Evolutionary conservation across 495 filamentous ascomycete species (phyloP), one percentile per base, ranked within the genome.

Genomic region (Cenococcum geophilum): DNA sequence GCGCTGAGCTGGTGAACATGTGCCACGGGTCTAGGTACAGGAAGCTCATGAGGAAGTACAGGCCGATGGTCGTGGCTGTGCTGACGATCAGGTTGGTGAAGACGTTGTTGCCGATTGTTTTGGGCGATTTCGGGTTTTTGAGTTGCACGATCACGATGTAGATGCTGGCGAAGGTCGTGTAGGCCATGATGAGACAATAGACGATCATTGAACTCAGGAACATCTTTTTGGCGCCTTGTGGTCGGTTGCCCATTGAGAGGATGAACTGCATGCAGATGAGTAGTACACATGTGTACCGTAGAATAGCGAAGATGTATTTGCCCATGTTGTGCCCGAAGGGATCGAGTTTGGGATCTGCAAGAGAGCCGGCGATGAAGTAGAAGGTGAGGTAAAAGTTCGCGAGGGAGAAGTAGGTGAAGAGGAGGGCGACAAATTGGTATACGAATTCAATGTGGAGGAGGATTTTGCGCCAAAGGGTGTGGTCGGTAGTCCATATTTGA

Each of bases 321-420:
- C 90, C 91, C 70, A 92, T 86, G 60, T 86, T 80, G 70, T 92
- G 83, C 22, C 90, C 90, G 65, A 97, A 97, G 1, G 95, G 95
- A 75, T 97, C 92, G 62, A 96, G 77, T 36, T 76, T 77, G 0
- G 82, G 73, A 66, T 97, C 89, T 5, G 87, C 83, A 14, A 99
- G 82, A n/a, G 91, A 95, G 42, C 95, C 95, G 49, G 91, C 91
- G 70, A 97, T 89, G 80, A 97, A 97, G 81, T 91, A 97, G 74
- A 99, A 99, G 63, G 91, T 93, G 55, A 99, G 83, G 71, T 97
- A 99, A 76, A 97, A 99, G 74, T 99, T 99, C 68, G 93, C 92
- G 60, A 99, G 83, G 14, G 93, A 96, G 76, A 99, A 96, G 76
- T 89, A 99, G 37, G 95, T 99, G 76, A 99, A 99, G 47, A 93